Evolutionary conservation across 192 early-diverging fungal genomes (phyloP).

Genomic region (Entomortierella chlamydospora): DNA sequence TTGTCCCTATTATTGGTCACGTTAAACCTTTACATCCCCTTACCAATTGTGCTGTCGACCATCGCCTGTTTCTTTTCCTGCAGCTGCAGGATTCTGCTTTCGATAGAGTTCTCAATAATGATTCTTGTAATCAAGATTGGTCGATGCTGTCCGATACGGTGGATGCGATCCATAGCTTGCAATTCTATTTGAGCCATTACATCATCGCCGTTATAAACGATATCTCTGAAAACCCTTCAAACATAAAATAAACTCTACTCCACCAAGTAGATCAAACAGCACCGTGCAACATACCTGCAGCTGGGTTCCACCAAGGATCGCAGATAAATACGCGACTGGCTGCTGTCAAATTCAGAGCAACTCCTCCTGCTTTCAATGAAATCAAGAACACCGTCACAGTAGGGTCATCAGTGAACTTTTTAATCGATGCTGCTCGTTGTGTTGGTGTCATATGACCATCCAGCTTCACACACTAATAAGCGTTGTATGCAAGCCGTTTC

Average conservation of each 20-base stretch:
- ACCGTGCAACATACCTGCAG: conserved; percentile 17
- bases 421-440: conserved; percentile 78
- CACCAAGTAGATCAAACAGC: neutral
- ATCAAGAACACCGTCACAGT: conserved; percentile 90
- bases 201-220: neutral
- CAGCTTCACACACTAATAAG: conserved; percentile 70
- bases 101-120: conserved; percentile 95
- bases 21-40: conserved; percentile 31
- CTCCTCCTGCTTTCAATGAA: conserved; percentile 91
- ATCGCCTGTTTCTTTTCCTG: conserved; percentile 95
- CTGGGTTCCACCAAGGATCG: conserved; percentile 75
- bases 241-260: too few species aligned
- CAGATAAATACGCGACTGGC: conserved; percentile 85
- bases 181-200: conserved; percentile 62
- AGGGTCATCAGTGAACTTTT: conserved; percentile 79
- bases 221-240: too few species aligned
- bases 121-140: conserved; percentile 90
- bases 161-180: conserved; percentile 96
- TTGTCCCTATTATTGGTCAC: neutral
- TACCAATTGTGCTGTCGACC: conserved; percentile 88
- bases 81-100: conserved; percentile 88
- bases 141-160: conserved; percentile 90
- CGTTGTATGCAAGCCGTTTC: too few species aligned
- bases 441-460: conserved; percentile 90
- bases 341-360: conserved; percentile 93